phyloP scores from a whole-genome alignment of 208 protist species.

The Trypanosoma cruzi region DNA sequence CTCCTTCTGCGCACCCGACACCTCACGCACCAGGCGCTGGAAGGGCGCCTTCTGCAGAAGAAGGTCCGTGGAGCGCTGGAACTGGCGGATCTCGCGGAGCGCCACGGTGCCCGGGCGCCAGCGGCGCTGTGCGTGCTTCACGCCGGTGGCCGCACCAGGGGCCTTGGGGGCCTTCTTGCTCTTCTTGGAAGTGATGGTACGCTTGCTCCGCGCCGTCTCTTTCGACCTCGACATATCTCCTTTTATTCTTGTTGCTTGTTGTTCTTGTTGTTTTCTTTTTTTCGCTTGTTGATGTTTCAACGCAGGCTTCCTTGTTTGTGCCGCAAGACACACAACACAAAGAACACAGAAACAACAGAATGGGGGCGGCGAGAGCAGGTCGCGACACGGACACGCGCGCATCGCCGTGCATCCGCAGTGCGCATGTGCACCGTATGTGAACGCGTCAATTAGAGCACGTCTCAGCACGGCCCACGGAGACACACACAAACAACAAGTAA shows the following conservation, averaged over 20 bases:
- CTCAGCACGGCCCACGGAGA: too few relatives aligned
- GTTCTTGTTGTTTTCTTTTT: neutral
- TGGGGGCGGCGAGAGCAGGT: neutral
- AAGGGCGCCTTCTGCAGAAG: constrained; percentile 90
- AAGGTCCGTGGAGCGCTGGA: constrained; percentile 88
- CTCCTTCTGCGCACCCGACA: too few relatives aligned
- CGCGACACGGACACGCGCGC: too few relatives aligned
- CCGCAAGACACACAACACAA: neutral
- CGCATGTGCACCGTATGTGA: too few relatives aligned
- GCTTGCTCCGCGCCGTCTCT: constrained; percentile 97
- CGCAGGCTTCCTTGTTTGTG: neutral
- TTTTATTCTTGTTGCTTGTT: too few relatives aligned
- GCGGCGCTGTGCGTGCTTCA: constrained; percentile 98
- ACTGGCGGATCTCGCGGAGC: constrained; percentile 96
- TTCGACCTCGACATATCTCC: too few relatives aligned
- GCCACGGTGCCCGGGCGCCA: constrained; percentile 98
- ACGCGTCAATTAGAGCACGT: too few relatives aligned
- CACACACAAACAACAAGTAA: too few relatives aligned
- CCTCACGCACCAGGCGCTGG: constrained; percentile 75
- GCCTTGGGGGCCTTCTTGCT: constrained; percentile 97
- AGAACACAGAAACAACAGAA: neutral
- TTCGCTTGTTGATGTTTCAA: neutral
- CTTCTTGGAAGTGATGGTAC: constrained; percentile 96
- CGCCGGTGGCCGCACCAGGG: constrained; percentile 76
- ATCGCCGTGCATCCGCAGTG: too few relatives aligned